Base-by-base conservation (phyloP, 805 yeast species). In the Priceomyces fermenticarens region DNA sequence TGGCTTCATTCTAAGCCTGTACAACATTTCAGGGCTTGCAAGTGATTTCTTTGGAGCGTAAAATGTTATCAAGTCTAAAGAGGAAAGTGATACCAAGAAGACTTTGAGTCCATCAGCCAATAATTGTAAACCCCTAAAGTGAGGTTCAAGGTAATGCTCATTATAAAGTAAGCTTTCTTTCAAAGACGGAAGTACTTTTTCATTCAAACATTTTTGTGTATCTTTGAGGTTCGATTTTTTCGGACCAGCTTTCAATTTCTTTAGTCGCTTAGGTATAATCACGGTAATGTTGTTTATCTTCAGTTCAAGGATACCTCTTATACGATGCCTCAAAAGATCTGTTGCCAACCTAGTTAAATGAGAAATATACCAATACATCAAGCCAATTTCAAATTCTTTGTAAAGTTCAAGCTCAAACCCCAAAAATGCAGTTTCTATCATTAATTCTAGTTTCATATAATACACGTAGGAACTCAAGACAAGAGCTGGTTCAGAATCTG, bases 341-440 rank as follows among this genome's bases (percentile, higher is more conserved):
- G 63, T 47, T 11, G 67, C 46, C 8, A 57, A 47, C 17, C 63
- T 65, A 1, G 72, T 51, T 31, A 88, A 60, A 51, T 76, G 75
- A 29, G 75, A 70, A 0, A 73, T 69, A 54, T 81, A 82, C 88
- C 91, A 87, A 56, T 78, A 83, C 63, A 85, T 78, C 20, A 77
- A 62, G 40, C 74, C 72, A 40, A 72, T 65, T 57, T 91, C 98
- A 72, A 84, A 83, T 10, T 75, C 73, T 49, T 80, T 79, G 57
- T 85, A 87, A 10, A 88, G 59, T 16, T 86, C 86, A 30, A 86
- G 70, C 50, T 85, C 91, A 49, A 88, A 78, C 1, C 96, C 93
- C 43, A 80, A 75, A 25, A 88, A 60, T 1, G 79, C 75, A n/a
- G 82, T 78, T 54, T 85, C 84, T 11, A 78, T 51, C 96, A 91